Percentiles rank a stretch among this genome's conserved stretches.
Conservation (phyloP, 2,329 filamentous ascomycete genomes). For the Scytalidium lignicola region DNA sequence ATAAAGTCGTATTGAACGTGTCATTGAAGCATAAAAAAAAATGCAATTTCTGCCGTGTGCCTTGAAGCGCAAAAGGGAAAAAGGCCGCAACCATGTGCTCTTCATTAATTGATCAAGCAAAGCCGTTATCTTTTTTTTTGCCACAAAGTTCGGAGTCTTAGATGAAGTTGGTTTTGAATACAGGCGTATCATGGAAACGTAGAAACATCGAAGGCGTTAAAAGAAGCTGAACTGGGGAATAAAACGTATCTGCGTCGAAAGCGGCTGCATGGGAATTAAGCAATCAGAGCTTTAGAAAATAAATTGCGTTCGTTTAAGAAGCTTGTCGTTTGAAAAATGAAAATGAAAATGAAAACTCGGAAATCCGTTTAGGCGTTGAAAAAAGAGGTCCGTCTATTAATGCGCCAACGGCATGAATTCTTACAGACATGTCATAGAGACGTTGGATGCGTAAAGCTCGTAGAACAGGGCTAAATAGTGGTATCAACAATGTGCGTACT, state of each 20-base stretch:
- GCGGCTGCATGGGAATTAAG: background rate
- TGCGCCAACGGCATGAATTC: background rate
- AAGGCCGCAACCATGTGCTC: background rate
- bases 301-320: background rate
- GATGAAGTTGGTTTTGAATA: background rate
- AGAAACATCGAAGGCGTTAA: background rate
- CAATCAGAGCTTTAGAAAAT: background rate
- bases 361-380: background rate
- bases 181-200: background rate
- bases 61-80: background rate
- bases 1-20: background rate
- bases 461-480: background rate
- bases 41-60: background rate
- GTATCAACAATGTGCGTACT: background rate
- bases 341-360: too few species aligned
- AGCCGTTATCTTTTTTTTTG: background rate
- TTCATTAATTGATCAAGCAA: background rate
- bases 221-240: background rate
- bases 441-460: too few species aligned
- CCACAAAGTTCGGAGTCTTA: background rate
- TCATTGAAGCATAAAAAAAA: background rate
- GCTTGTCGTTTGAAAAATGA: background rate
- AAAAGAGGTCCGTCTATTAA: background rate
- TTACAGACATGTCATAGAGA: background rate
- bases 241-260: background rate